Evolutionary conservation across 768 basidiomycete genomes (phyloP), one percentile per base, ranked within the genome.

Genomic region (Trametes punicea): DNA sequence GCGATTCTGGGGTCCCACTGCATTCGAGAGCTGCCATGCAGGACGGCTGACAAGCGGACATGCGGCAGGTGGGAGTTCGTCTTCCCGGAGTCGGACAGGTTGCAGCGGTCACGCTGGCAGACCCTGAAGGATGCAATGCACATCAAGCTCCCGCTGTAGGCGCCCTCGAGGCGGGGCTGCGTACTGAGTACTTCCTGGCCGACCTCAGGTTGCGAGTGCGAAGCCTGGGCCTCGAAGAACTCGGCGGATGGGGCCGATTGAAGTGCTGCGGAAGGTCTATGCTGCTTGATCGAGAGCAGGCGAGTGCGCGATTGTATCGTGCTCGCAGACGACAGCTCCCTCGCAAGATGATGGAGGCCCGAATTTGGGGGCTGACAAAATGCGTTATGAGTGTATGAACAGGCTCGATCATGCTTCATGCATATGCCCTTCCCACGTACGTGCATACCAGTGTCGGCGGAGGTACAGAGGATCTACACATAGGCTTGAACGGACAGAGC

Each of bases 51-150:
- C 59, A n/a, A 44, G 26, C 38, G 23, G 46, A 15, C 46, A 34
- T 23, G 56, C 46, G 39, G 16, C 51, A 69, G 68, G 44, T 69
- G 68, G 68, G 67, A 68, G 31, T 69, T 69, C 51, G 59, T 63
- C 36, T 67, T 68, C 57, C 62, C 64, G 3, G 63, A 67, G 33
- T 56, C 53, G 25, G 64, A 65, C 21, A 62, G 56, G 38, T 29
- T 55, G 9, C 63, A 62, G 47, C 61, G 59, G 21, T 61, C 64
- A 39, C 60, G 62, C n/a, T 69, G 68, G 68, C 65, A 63, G 45
- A 58, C 48, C 29, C 59, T 69, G 21, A 65, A 64, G 59, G 64
- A 63, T 53, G 65, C 61, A 31, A 65, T 67, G 62, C 53, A 61
- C 51, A 52, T 59, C 52, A 53, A 41, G 52, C 53, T 59, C 47